phyloP scores from a whole-genome alignment of 2,329 filamentous ascomycete genomes.

The Exutisphaerella laricina region DNA sequence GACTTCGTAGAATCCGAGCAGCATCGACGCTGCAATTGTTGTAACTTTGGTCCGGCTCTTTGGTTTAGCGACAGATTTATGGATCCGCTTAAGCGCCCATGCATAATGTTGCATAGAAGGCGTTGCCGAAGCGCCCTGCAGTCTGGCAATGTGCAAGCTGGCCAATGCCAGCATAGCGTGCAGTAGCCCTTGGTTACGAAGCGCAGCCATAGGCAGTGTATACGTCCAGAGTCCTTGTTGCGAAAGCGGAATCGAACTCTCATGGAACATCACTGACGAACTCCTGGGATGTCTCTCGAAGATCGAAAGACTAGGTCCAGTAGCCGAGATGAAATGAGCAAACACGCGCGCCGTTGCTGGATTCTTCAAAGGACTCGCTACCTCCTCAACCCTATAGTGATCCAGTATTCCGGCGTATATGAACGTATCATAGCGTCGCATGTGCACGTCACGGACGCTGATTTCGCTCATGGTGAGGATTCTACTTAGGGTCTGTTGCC shows the following conservation, averaged over 20 bases:
- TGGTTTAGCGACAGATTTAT: slow-evolving; percentile 65
- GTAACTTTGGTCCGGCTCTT: slow-evolving; percentile 66
- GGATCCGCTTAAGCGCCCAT: slow-evolving; percentile 71
- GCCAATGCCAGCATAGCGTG: slow-evolving; percentile 86
- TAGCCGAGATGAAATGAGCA: slow-evolving; percentile 86
- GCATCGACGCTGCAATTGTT: slow-evolving; percentile 79
- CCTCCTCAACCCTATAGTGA: slow-evolving; percentile 42
- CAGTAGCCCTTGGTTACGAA: slow-evolving; percentile 78
- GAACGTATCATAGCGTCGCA: slow-evolving; percentile 42
- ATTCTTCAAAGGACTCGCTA: slow-evolving; percentile 66
- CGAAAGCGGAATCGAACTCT: slow-evolving; percentile 55
- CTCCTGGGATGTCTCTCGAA: slow-evolving; percentile 79
- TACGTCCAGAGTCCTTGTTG: slow-evolving; percentile 62
- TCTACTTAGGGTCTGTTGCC: slow-evolving; percentile 22
- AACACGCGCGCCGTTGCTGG: slow-evolving; percentile 76
- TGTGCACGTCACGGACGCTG: slow-evolving; percentile 23
- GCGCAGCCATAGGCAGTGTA: slow-evolving; percentile 74
- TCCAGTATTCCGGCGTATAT: slow-evolving; percentile 44
- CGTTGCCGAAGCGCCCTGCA: slow-evolving; percentile 67
- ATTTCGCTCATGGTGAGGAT: slow-evolving; percentile 30
- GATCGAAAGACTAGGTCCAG: slow-evolving; percentile 37
- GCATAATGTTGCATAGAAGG: slow-evolving; percentile 90
- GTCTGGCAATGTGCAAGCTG: slow-evolving; percentile 79
- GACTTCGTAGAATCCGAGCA: slow-evolving; percentile 89
- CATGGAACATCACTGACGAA: slow-evolving; percentile 59